Percentiles rank a stretch among this genome's conserved stretches.
These are phyloP conservation scores for Thielaviopsis punctulata DNA, from an alignment of 2,329 filamentous ascomycete genomes.

Conservation along the genomic window DNA sequence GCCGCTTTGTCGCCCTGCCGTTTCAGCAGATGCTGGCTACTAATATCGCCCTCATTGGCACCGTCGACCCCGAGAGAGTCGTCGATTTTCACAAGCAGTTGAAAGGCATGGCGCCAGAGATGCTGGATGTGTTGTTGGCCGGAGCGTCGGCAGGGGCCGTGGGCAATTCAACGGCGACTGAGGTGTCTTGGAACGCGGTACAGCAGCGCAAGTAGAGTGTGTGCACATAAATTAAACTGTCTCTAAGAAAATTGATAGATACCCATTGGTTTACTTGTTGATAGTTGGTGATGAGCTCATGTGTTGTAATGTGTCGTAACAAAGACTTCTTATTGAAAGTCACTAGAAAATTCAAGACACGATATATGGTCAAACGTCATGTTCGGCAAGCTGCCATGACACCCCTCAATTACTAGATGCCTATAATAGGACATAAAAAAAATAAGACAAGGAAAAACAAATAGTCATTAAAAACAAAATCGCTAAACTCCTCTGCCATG, in stretches of 20 bases:
- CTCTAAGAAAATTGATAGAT: background rate
- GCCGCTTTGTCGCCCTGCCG: slow-evolving; percentile 54
- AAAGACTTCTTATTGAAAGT: no score
- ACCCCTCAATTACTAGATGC: no score
- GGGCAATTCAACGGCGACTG: slow-evolving; percentile 15
- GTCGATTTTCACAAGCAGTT: slow-evolving; percentile 20
- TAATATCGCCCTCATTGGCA: slow-evolving; percentile 47
- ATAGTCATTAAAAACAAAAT: background rate
- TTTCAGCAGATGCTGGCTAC: slow-evolving; percentile 65
- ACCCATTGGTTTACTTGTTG: background rate
- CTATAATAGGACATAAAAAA: background rate
- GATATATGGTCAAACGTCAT: no score
- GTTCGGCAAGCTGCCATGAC: no score
- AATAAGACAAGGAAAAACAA: slow-evolving; percentile 1
- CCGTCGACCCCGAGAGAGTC: slow-evolving; percentile 45
- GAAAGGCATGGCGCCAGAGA: slow-evolving; percentile 25
- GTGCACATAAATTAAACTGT: background rate
- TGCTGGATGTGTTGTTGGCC: slow-evolving; percentile 31
- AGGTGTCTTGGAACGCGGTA: slow-evolving; percentile 9
- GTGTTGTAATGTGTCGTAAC: no score
- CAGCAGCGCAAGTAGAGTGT: background rate
- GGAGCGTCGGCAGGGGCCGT: slow-evolving; percentile 14
- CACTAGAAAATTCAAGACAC: background rate
- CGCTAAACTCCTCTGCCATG: slow-evolving; percentile 6
- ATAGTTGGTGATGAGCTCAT: background rate